Percentiles rank a stretch among this genome's conserved stretches.
phyloP scores from a whole-genome alignment of 805 yeast species.

The Suhomyces tanzawaensis region DNA sequence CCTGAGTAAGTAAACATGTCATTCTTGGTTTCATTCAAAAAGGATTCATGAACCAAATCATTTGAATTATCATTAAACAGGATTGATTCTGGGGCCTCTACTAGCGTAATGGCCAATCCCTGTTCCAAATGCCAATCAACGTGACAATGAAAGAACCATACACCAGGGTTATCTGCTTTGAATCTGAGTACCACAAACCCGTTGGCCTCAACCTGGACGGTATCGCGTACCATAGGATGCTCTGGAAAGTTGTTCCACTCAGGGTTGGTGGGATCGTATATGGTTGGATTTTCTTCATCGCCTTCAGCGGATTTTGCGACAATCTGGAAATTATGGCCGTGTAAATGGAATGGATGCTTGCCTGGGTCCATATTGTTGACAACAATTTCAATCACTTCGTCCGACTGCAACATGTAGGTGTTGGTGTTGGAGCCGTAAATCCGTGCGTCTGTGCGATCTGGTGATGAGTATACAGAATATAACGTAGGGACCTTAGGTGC shows the following conservation, averaged over 20 bases:
- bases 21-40: no score
- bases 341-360: constrained; percentile 77
- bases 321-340: constrained; percentile 70
- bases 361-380: constrained; percentile 79
- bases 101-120: constrained; percentile 69
- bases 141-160: constrained; percentile 94
- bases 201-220: constrained; percentile 62
- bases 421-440: constrained; percentile 76
- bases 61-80: constrained; percentile 21
- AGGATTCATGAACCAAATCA: no score
- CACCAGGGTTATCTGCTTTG: constrained; percentile 84
- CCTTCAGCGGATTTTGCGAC: constrained; percentile 51
- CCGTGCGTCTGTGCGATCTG: constrained; percentile 49
- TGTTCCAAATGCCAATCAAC: constrained; percentile 83
- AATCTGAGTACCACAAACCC: constrained; percentile 71
- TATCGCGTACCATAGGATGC: constrained; percentile 67
- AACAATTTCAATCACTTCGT: constrained; percentile 71
- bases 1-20: no score
- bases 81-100: constrained; percentile 65
- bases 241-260: constrained; percentile 48
- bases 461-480: constrained; percentile 58
- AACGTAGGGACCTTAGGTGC: constrained; percentile 72
- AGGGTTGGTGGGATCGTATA: constrained; percentile 44
- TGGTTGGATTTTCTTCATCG: constrained; percentile 53
- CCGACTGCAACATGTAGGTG: constrained; percentile 55